A percentile compares a stretch with the other conserved stretches of the same genome.
phyloP scores from a whole-genome alignment of 2,329 filamentous ascomycete genomes.

The Beauveria brongniartii region DNA sequence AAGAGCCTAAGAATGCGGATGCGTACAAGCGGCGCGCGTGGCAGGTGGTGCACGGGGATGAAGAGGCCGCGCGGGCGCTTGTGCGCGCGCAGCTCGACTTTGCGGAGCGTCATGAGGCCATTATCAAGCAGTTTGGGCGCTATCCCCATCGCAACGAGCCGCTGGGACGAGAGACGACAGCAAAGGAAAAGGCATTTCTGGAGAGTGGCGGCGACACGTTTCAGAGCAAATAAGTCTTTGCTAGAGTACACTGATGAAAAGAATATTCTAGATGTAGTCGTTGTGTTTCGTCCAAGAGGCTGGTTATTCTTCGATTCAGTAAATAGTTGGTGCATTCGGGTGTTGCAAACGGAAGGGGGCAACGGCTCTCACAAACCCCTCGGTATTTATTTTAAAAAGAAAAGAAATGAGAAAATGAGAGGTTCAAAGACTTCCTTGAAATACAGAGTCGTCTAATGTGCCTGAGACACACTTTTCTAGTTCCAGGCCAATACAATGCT shows the following conservation, averaged over 20 bases:
- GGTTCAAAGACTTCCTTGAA: too few species aligned
- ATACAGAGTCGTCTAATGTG: neutral
- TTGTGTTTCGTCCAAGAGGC: too few species aligned
- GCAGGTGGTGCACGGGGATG: slow-evolving; percentile 19
- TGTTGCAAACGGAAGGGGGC: too few species aligned
- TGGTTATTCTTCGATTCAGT: too few species aligned
- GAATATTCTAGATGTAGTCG: too few species aligned
- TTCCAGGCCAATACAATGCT: neutral
- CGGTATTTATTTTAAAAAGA: neutral
- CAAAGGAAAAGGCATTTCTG: slow-evolving; percentile 43
- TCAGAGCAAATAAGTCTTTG: slow-evolving; percentile 9
- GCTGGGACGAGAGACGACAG: slow-evolving; percentile 39
- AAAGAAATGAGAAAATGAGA: too few species aligned
- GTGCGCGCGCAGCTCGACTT: slow-evolving; percentile 22
- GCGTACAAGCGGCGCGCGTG: slow-evolving; percentile 21
- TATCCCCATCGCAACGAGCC: slow-evolving; percentile 51
- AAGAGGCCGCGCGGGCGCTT: slow-evolving; percentile 19
- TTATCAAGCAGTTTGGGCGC: slow-evolving; percentile 46
- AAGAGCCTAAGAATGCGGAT: slow-evolving; percentile 11
- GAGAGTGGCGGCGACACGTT: slow-evolving; percentile 35
- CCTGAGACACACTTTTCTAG: neutral
- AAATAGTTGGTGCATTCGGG: too few species aligned
- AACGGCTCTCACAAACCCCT: neutral
- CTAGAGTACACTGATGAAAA: too few species aligned
- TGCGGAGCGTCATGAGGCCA: slow-evolving; percentile 38